Evolutionary conservation across 2,329 filamentous ascomycete genomes (phyloP), one percentile per base, ranked within the genome.

Genomic region (Neonectria hederae): DNA sequence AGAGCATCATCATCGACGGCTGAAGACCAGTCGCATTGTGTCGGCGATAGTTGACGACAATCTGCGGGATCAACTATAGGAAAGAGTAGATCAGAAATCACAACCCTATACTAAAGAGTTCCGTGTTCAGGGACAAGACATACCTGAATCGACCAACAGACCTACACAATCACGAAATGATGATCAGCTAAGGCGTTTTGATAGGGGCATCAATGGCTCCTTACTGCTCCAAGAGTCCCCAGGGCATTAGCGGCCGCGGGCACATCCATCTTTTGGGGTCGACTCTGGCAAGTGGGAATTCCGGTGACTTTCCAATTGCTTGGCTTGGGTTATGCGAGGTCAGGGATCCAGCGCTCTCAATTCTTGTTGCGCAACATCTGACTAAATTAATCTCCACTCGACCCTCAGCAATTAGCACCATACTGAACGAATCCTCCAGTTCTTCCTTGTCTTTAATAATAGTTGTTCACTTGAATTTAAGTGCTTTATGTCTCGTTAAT

Each of bases 1-100:
- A 92, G 2, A 91, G 81, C 74, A 92, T 84, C 89, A 92, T 92
- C 89, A 92, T 91, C 0, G 87, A 87, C 0, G 87, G 84, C 54
- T 91, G 89, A 0, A 92, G 81, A 0, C 89, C 90, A 0, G 82
- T 85, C 1, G 89, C 89, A 79, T 90, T 83, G 74, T 91, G 89
- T 1, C 89, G 82, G 5, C 86, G 83, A 70, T 89, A 88, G 71
- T 92, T 92, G 71, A 91, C 85, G 35, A 89, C 75, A 53, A 92
- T 91, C 74, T 92, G 90, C 0, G 90, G 90, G 26, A 92, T 84
- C 26, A 92, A 81, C 84, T 92, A 67, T 1, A 21, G 14, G 1
- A n/a, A 8, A 5, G 0, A 3, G n/a, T 43, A 26, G 26, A 17
- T 67, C 21, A 69, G 55, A 24, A 30, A 14, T 17, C 26, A 10